Base-by-base conservation (phyloP, 805 yeast species). In the Starmerella stigmatis region DNA sequence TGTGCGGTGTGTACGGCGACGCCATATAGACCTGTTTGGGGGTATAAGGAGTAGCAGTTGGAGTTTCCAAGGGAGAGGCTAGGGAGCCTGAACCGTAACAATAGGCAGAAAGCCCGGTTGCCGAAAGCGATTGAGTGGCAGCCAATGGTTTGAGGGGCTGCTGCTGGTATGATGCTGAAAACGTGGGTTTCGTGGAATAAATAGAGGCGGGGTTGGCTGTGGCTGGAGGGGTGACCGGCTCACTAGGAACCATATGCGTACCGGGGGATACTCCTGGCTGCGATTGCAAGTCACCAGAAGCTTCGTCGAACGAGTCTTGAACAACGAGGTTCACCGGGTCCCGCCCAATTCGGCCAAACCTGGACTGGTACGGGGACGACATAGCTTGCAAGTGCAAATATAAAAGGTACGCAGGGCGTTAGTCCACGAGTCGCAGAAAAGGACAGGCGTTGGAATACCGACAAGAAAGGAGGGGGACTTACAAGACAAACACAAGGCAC, bases 161-260 rank as follows among this genome's bases (percentile, higher is more conserved):
- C n/a, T 28, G n/a, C n/a, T 32, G 35, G 15, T 11, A 33, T 19
- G 37, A 36, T 12, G 29, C 20, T 25, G 41, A 27, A 15, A 38
- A 40, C 9, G 29, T 35, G 3, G 41, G 29, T 15, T 46, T 43
- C 17, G 12, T 28, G 5, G 44, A 16, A 23, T 49, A 47, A 11
- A 39, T 15, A 3, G 39, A 10, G 10, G 34, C 10, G 8, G 48
- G 21, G 16, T 41, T 41, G 4, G 25, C 32, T 1, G 50, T 30
- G 2, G 52, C 44, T 1, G 52, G 52, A 4, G 52, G 52, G 3
- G 52, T 49, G 2, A 49, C 48, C 12, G 52, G 52, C 36, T 49
- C 52, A 9, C 41, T 25, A 6, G 40, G 40, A 15, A 15, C 40
- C 8, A 25, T 21, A 7, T 16, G 16, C 1, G 30, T 8, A 10